These are phyloP conservation scores for Solanum virginianum DNA, from an alignment of 257 asterid genomes.

Conservation along the genomic window DNA sequence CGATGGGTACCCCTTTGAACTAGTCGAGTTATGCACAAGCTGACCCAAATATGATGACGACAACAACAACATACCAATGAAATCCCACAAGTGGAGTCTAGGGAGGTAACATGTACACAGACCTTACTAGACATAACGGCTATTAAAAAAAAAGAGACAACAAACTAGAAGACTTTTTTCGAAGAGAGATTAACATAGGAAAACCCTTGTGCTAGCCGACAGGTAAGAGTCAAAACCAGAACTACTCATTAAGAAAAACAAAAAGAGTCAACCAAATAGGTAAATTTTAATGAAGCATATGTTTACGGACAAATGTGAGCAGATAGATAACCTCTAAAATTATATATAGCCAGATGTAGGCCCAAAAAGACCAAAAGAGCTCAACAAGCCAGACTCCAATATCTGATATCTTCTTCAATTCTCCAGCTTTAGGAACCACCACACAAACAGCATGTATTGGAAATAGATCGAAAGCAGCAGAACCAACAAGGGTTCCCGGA, in stretches of 20 bases:
- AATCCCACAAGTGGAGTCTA: too few relatives aligned
- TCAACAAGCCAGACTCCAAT: slow-evolving; percentile 93
- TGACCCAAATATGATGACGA: too few relatives aligned
- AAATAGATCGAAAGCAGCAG: slow-evolving; percentile 95
- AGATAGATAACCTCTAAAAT: slow-evolving; percentile 54
- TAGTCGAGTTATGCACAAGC: too few relatives aligned
- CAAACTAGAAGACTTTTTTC: neutral
- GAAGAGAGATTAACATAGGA: neutral
- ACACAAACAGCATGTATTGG: slow-evolving; percentile 97
- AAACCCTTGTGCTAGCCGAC: neutral
- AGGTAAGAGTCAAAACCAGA: neutral
- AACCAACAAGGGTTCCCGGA: slow-evolving; percentile 96
- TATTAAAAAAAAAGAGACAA: neutral
- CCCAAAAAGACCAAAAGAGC: slow-evolving; percentile 99
- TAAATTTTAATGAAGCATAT: neutral
- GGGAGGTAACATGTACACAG: too few relatives aligned
- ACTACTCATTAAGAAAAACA: neutral
- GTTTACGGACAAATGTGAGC: neutral
- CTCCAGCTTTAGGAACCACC: slow-evolving; percentile 89
- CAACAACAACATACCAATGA: too few relatives aligned
- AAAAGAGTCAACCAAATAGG: neutral
- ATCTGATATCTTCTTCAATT: slow-evolving; percentile 83
- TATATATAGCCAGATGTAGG: slow-evolving; percentile 93
- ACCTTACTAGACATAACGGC: neutral
- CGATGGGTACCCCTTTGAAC: too few relatives aligned